Percentiles rank a stretch among this genome's conserved stretches.
Evolutionary conservation across 495 filamentous ascomycete genomes (phyloP).

Genomic region (Penicillium paradoxum): DNA sequence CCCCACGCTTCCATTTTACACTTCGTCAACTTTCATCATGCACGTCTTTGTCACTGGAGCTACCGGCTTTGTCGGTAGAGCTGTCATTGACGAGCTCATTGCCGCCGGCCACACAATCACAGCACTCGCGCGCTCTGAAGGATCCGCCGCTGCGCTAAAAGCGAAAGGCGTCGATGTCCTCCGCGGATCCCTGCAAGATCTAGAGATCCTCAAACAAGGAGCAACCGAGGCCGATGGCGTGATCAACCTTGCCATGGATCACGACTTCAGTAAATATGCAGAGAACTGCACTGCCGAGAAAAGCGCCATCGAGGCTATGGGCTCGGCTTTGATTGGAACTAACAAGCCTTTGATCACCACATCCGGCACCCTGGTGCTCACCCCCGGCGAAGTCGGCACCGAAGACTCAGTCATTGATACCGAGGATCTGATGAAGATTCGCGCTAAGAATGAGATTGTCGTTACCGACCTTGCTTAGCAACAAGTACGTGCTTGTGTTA

Average conservation of each 20-base stretch:
- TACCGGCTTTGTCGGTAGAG: slow-evolving; percentile 43
- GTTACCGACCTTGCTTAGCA: slow-evolving; percentile 21
- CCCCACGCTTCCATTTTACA: background rate
- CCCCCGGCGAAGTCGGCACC: slow-evolving; percentile 25
- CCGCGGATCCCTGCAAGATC: slow-evolving; percentile 34
- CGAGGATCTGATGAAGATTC: slow-evolving; percentile 12
- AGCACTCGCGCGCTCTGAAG: slow-evolving; percentile 39
- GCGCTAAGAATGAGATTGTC: slow-evolving; percentile 27
- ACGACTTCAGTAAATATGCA: slow-evolving; percentile 37
- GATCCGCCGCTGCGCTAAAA: slow-evolving; percentile 23
- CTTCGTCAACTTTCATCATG: slow-evolving; percentile 6
- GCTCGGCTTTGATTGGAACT: slow-evolving; percentile 25
- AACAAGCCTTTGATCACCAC: slow-evolving; percentile 39
- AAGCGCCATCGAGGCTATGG: slow-evolving; percentile 35
- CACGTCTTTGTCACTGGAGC: slow-evolving; percentile 47
- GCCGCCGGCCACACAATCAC: slow-evolving; percentile 35
- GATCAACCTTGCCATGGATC: slow-evolving; percentile 44
- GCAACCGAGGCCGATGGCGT: slow-evolving; percentile 36
- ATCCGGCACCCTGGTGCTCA: slow-evolving; percentile 34
- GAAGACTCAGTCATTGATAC: slow-evolving; percentile 27
- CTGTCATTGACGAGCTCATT: slow-evolving; percentile 39
- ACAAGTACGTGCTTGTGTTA: slow-evolving; percentile 29
- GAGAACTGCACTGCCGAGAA: slow-evolving; percentile 27
- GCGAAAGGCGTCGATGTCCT: slow-evolving; percentile 28
- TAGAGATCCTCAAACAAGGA: slow-evolving; percentile 30